Evolutionary conservation across 176 grass and related monocot species (phyloP), one percentile per base, ranked within the genome.

Genomic region (Areca catechu): DNA sequence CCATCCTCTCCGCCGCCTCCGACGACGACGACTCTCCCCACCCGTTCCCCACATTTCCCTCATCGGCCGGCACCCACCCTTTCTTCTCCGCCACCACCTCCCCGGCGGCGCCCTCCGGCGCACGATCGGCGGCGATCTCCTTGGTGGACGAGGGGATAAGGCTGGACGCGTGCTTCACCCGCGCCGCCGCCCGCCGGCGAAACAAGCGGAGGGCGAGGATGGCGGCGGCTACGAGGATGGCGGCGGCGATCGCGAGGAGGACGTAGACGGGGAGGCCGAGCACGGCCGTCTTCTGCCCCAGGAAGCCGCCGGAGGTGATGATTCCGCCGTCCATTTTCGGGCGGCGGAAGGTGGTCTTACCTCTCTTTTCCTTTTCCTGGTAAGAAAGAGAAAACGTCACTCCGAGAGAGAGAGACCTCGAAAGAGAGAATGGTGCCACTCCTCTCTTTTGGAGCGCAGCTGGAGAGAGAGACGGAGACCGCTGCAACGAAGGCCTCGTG

Each of bases 151-250:
- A 67, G 51, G 63, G 76, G 52, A 85, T 81, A 27, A 74, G 71
- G 19, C 71, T 71, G 16, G 83, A 74, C 53, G 78, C 72, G 72
- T 83, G 71, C 59, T 88, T 80, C 5, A 86, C 66, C 20, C 78
- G 78, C 17, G 66, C 24, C 62, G 62, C 9, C 75, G 30, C 0
- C 72, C 48, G n/a, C 19, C 21, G 65, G 61, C 74, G 56, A 57
- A 80, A 48, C 56, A 89, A 56, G 55, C 82, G 29, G 48, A 87
- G 50, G 4, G 61, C 59, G 34, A 74, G 50, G 19, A 82, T 12
- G 0, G 52, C 67, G 22, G 15, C 57, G 4, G 53, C 75, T 22
- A 43, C 34, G 9, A 43, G 9, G 34, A 43, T 1, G 34, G 34
- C 9, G 10, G 9, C 34, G 9, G 76, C 37, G 4, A 75, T 48